Base-by-base conservation (phyloP, 202 grass and related monocot genomes). In the Setaria italica region DNA sequence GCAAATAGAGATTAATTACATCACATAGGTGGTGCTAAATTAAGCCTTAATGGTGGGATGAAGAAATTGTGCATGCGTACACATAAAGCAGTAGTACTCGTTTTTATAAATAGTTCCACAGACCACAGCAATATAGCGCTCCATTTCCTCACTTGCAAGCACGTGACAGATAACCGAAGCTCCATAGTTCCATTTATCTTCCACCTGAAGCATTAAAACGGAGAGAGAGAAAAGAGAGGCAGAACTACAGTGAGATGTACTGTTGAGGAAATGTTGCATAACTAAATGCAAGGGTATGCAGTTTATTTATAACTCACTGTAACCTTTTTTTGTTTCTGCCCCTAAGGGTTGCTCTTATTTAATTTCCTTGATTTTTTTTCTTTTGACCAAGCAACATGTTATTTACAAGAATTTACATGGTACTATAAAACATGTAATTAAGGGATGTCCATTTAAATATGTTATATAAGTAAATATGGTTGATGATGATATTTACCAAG, bases 401-500 rank as follows among this genome's bases (percentile, higher is more conserved):
- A 35, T 29, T 82, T 33, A 74, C n/a, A 17, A 57, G 2, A 39
- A 32, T 69, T 41, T 57, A 62, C 25, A 66, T 69, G 20, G 0
- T 76, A 37, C 35, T 19, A 6, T 74, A 50, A 35, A 74, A 19
- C 8, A 12, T 7, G n/a, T 68, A 7, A 69, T 39, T 68, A 7
- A 69, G 2, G 2, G 20, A 9, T 69, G 20, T 56, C 9, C 30
- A 37, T 67, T 53, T 41, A 53, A 51, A 80, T 21, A 54, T 11
- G 7, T 47, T 35, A 76, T 56, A 2, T 39, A 67, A 12, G 67
- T 16, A 15, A 39, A 74, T 35, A 9, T 35, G 6, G 66, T 9
- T 9, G 21, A 74, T 37, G 12, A 69, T 33, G 6, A 67, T 42
- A 68, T 69, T 86, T 90, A 94, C 87, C 96, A 83, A 5, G 82